phyloP scores from a whole-genome alignment of 1,284 basidiomycete species.

The Ganoderma leucocontextum region DNA sequence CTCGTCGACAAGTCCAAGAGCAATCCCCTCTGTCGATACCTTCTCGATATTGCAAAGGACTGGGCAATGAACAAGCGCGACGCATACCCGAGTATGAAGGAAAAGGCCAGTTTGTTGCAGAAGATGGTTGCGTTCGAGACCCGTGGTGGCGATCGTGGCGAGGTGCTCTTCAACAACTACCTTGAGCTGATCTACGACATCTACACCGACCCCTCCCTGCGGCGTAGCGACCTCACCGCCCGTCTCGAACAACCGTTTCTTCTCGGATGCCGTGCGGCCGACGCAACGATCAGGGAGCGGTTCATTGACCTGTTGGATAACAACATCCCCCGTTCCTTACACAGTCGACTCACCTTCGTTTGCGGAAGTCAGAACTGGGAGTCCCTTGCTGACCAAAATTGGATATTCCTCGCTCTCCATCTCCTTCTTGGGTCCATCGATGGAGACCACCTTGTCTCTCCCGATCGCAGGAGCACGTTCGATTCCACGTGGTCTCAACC shows the following conservation, averaged over 20 bases:
- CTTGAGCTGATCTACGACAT: conserved; percentile 94
- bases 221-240: conserved; percentile 93
- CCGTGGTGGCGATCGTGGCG: conserved; percentile 74
- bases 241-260: conserved; percentile 95
- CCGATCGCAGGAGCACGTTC: conserved; percentile 45
- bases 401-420: conserved; percentile 94
- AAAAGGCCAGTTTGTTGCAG: conserved; percentile 90
- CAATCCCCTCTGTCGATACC: conserved; percentile 80
- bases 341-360: conserved; percentile 89
- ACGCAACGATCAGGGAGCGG: conserved; percentile 81
- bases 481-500: conserved; percentile 40
- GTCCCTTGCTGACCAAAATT: conserved; percentile 90
- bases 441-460: conserved; percentile 57
- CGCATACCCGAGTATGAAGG: conserved; percentile 92
- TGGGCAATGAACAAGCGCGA: conserved; percentile 91
- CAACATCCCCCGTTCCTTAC: conserved; percentile 86
- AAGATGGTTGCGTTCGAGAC: conserved; percentile 93
- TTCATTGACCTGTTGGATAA: conserved; percentile 94
- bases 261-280: conserved; percentile 89
- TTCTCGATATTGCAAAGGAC: conserved; percentile 87
- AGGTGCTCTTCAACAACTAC: conserved; percentile 83
- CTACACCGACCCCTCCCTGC: conserved; percentile 87
- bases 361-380: conserved; percentile 98
- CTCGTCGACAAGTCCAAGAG: conserved; percentile 96
- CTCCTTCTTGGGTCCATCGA: conserved; percentile 90